Base-by-base conservation (phyloP, 805 yeast species). In the Lachancea nothofagi region DNA sequence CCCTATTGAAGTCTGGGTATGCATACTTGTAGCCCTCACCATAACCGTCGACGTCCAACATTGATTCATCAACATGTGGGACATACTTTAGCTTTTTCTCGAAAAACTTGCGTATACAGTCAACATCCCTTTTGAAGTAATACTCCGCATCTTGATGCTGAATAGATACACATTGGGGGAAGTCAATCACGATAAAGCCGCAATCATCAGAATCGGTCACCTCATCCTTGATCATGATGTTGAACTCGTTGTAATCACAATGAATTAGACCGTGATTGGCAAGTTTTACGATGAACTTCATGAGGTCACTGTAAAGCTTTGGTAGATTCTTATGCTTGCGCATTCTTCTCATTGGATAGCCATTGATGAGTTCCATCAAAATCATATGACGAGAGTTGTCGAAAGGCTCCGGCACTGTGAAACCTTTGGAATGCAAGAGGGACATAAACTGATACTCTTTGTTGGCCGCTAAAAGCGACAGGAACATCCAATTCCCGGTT, bases 231-330 rank as follows among this genome's bases (percentile, higher is more conserved):
- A 83, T 70, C 75, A 93, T 86, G 50, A 93, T 87, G 61, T 93
- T 93, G 64, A 93, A 93, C 65, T 93, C 99, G 62, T 93, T 93
- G 67, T 80, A 93, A 68, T 93, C 99, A 71, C 98, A 90, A 64
- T 93, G 99, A 39, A 93, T 88, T 41, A 93, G 70, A 1, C 99
- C 99, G 50, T 81, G 76, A 53, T 83, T 80, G 5, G 84, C 98
- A 38, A 93, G 67, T 45, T 78, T 74, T 10, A 89, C 94, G 15
- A 84, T 80, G 55, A 93, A 89, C 42, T 71, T 67, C 97, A 93
- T 90, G 55, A 93, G 69, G 40, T 86, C 82, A 21, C 87, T 78
- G 59, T 93, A 93, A 35, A 93, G 70, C 46, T 77, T 72, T 45
- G 78, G 76, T 52, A 83, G 76, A 47, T 84, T 75, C 10, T 71